These are phyloP conservation scores for Platanus orientalis DNA, from an alignment of 164 flowering plant genomes.

Conservation along the genomic window DNA sequence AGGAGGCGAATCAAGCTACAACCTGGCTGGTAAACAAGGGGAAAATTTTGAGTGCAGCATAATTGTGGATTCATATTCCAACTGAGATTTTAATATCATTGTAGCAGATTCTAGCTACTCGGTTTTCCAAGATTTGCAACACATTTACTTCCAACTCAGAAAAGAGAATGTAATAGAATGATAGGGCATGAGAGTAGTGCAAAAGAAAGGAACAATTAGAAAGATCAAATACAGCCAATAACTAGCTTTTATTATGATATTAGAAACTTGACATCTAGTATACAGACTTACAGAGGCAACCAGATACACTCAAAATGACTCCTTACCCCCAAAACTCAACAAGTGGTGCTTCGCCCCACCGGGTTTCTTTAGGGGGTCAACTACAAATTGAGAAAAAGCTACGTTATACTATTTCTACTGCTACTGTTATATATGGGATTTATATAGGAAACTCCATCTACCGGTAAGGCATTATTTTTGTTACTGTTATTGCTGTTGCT, in stretches of 20 bases:
- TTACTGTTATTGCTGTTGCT: background rate
- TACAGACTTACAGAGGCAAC: background rate
- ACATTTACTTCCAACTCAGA: too few relatives aligned
- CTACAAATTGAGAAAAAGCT: background rate
- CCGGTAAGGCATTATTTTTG: background rate
- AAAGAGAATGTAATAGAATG: too few relatives aligned
- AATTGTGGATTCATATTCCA: too few relatives aligned
- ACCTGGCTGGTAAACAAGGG: too few relatives aligned
- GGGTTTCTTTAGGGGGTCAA: background rate
- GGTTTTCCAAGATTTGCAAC: too few relatives aligned
- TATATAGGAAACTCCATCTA: background rate
- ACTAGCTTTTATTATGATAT: background rate
- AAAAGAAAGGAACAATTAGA: too few relatives aligned
- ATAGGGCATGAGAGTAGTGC: too few relatives aligned
- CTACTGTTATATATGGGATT: background rate
- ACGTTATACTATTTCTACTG: background rate
- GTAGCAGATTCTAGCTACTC: too few relatives aligned
- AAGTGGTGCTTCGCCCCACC: background rate
- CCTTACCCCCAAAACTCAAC: background rate
- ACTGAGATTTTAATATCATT: too few relatives aligned
- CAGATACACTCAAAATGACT: too few relatives aligned
- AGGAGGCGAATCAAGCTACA: too few relatives aligned
- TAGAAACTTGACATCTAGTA: background rate
- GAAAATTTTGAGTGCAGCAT: too few relatives aligned
- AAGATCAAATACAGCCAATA: background rate